Base-by-base conservation (phyloP, 2,329 filamentous ascomycete genomes). In the Penicillium hordei region DNA sequence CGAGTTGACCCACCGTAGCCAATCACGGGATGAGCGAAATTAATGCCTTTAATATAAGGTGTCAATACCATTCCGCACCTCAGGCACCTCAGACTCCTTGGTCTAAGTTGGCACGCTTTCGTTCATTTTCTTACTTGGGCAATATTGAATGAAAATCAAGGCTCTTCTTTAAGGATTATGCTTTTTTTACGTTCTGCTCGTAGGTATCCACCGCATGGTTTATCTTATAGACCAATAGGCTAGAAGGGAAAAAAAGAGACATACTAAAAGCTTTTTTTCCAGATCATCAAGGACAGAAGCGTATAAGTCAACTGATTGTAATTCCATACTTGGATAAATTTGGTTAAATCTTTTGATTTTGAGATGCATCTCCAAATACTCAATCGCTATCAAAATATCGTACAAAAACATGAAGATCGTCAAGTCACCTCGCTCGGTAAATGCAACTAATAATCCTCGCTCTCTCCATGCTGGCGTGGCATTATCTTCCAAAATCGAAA, bases 1-100 rank as follows among this genome's bases (percentile, higher is more conserved):
- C 73, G 72, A 62, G 60, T 61, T 42, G 58, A 46, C 43, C 53
- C 43, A 60, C 48, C 10, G 4, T 15, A 27, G 31, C 67, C 67
- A 71, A 70, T 70, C 65, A 70, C 15, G 34, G 46, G 39, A 45
- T 31, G 8, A 5, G 2, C 4, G n/a, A 12, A 3, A 3, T 29
- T 29, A 1, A 10, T 33, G 60, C 65, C 64, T 63, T 27, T 61
- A 61, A 64, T 31, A 39, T 55, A 23, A 44, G 23, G 46, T 46
- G 48, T 27, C 27, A 9, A 19, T 27, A 0, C 13, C 4, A 19
- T 39, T 8, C 15, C 31, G 0, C 0, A n/a, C n/a, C n/a, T n/a
- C n/a, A n/a, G n/a, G n/a, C 43, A 40, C 55, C 60, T 62, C 17
- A 58, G 56, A 53, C 52, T 21, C 43, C n/a, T 13, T n/a, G 1